Evolutionary conservation across 2,329 filamentous ascomycete species (phyloP), one percentile per base, ranked within the genome.

Genomic region (Cadophora sp.): DNA sequence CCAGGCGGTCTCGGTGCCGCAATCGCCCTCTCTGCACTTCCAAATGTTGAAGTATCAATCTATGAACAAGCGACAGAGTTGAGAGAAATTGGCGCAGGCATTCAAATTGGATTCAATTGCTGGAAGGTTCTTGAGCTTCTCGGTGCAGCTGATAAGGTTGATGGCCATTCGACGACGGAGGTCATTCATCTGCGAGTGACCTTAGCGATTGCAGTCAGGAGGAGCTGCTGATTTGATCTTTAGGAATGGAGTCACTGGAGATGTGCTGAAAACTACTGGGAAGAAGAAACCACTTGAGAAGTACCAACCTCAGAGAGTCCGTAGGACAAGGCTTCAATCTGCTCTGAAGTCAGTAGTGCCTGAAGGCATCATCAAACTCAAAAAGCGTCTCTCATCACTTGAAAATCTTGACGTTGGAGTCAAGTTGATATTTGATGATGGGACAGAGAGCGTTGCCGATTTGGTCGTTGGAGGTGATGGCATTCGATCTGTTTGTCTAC

Each of bases 391-490:
- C 2, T 68, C 74, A 0, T 71, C 69, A 0, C 71, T 86, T 1
- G 74, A 81, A 3, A 77, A 85, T 60, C 68, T 75, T 0, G 71
- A 67, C 16, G 75, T 73, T 0, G 83, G 81, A 4, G 76, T 84
- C 1, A 70, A 76, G 3, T 75, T 87, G 11, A 58, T 66, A 0
- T 87, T 88, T 66, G 78, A 81, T 14, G 84, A 87, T 69, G 80
- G 81, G 0, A 80, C 79, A 2, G 74, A 79, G 19, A 80, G 80
- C 2, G 61, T 62, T 27, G 74, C 70, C 40, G 84, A 85, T 69
- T 73, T 87, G 0, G 79, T 86, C 0, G 79, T 87, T 1, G 85
- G 84, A 0, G 85, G 83, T 4, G 83, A 87, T 72, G 83, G 85
- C 2, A 86, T 86, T 62, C 80, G 83, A 66, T 85, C 83, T 4